These are phyloP conservation scores for Juglanconis sp. DNA, from an alignment of 2,329 filamentous ascomycete genomes.

Conservation along the genomic window DNA sequence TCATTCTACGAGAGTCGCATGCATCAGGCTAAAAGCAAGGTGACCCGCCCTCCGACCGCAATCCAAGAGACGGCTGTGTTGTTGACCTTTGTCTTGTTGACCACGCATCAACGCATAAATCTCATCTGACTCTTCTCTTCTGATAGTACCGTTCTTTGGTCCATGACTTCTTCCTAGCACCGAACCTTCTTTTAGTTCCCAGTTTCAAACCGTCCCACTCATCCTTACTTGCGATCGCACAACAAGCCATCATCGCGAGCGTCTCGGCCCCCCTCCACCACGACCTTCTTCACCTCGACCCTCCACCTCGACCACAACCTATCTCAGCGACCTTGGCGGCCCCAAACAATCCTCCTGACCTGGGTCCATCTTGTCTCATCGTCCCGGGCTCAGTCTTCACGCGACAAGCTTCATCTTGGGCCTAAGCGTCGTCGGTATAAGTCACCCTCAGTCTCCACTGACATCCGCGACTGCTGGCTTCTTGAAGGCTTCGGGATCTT, in stretches of 20 bases:
- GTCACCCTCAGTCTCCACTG: background rate
- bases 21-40: background rate
- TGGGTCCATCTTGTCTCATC: conserved; percentile 1
- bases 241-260: conserved; percentile 2
- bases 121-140: background rate
- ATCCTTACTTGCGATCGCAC: background rate
- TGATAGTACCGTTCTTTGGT: conserved; percentile 4
- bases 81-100: background rate
- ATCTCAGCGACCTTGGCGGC: background rate
- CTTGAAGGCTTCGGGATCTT: background rate
- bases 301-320: background rate
- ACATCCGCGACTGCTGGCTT: background rate
- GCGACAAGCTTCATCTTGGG: background rate
- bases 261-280: background rate
- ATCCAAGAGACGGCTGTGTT: background rate
- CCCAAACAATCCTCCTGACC: background rate
- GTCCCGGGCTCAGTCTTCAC: background rate
- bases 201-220: conserved; percentile 9
- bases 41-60: background rate
- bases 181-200: conserved; percentile 10
- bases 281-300: background rate
- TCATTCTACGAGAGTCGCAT: conserved; percentile 6
- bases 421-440: background rate
- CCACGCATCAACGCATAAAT: background rate
- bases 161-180: conserved; percentile 2